Base-by-base conservation (phyloP, 345 rosid genomes). In the Boechera retrofracta region DNA sequence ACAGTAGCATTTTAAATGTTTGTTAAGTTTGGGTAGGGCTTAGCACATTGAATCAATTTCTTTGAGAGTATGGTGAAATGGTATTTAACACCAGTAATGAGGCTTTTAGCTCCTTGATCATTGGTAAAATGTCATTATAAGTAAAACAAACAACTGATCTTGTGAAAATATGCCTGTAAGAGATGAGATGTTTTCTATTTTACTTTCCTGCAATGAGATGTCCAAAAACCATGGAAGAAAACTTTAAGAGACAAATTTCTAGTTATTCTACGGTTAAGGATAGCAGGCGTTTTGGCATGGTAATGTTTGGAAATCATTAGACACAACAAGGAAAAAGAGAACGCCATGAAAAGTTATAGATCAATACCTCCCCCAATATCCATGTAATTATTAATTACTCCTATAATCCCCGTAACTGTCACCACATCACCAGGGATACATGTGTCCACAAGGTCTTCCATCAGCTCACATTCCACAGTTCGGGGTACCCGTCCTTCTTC, bases 361-460 rank as follows among this genome's bases (percentile, higher is more conserved):
- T 11, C 60, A 52, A 66, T 82, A 94, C 99, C 99, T 90, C 99
- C 99, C 48, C 98, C 99, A 69, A 92, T 89, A 72, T 95, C 98
- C 92, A 87, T 86, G 85, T 89, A 92, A 77, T 88, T 89, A 77
- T 90, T 92, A 44, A 90, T 89, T 52, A 88, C 96, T 81, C 86
- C 89, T 79, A 95, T 87, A 79, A 92, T 89, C 73, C 98, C 99
- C 78, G 92, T 88, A 73, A 95, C 96, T 64, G 97, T 95, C 74
- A 92, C 96, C 69, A 94, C 99, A 83, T 94, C 99, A 71, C 99
- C 99, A 74, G 99, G 98, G 77, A 92, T 92, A 81, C 98, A 95
- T 2, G 83, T 77, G 77, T 88, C 97, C 72, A 90, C 96, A 69
- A 92, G 94, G 83, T 95, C 98, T 84, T 90, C 96, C 52, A 84